Evolutionary conservation across 306 rosid species (phyloP).

Genomic region (Dryas drummondii): DNA sequence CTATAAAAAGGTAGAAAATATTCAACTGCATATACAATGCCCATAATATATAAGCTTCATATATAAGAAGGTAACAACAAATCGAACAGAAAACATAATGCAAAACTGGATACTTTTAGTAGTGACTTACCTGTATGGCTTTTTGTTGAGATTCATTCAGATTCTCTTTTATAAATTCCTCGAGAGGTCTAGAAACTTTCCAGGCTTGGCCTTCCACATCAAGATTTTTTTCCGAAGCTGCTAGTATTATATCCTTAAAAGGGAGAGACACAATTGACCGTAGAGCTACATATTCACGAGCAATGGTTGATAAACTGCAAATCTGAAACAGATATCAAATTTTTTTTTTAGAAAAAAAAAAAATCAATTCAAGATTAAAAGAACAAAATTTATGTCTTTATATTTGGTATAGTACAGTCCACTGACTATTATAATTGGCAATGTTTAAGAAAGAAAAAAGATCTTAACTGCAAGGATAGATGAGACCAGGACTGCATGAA

Average conservation of each 20-base stretch:
- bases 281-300: constrained; percentile 78
- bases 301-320: constrained; percentile 88
- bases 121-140: constrained; percentile 68
- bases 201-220: constrained; percentile 52
- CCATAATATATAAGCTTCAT: background rate
- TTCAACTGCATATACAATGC: background rate
- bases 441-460: background rate
- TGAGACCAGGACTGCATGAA: too few species aligned
- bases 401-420: background rate
- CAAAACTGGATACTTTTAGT: background rate
- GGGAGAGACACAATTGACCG: constrained; percentile 60
- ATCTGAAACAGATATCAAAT: constrained; percentile 49
- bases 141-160: constrained; percentile 78
- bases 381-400: background rate
- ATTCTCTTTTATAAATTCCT: constrained; percentile 61
- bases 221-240: constrained; percentile 46
- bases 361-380: background rate
- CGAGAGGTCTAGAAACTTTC: constrained; percentile 72
- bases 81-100: background rate
- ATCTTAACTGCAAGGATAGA: too few species aligned
- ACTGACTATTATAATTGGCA: too few species aligned
- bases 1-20: background rate
- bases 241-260: constrained; percentile 80
- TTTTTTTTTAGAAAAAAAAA: background rate
- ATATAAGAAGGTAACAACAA: background rate